Conservation (phyloP, 805 yeast genomes). For the Wickerhamiella sergipiensis region DNA sequence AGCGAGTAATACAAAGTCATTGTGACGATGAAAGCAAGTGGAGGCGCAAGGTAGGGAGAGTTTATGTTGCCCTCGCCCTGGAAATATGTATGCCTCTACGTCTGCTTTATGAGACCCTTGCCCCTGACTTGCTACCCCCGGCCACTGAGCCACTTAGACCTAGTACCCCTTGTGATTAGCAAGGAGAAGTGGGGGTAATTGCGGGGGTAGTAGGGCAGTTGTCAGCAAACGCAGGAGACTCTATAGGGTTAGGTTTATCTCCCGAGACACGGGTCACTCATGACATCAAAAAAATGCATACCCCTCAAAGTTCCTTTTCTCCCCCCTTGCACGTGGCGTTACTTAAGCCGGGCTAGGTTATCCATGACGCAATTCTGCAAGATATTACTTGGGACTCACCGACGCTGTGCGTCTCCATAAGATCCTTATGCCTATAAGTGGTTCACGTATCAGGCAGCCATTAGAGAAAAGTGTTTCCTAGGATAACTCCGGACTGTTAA, state of each 20-base stretch:
- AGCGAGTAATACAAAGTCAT: conserved; percentile 34
- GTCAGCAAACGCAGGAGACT: neutral
- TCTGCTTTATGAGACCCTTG: neutral
- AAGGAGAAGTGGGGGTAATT: neutral
- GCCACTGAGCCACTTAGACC: neutral
- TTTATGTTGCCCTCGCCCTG: neutral
- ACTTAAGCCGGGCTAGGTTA: no score
- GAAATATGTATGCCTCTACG: neutral
- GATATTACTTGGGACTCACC: no score
- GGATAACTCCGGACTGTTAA: no score
- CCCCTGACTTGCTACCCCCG: neutral
- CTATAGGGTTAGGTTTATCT: neutral
- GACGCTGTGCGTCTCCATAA: no score
- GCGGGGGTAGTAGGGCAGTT: neutral
- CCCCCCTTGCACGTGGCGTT: no score
- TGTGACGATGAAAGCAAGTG: neutral
- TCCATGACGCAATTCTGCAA: no score
- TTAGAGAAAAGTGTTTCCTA: no score
- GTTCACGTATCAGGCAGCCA: no score
- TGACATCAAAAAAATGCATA: no score
- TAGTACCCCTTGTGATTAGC: neutral
- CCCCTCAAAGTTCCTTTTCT: no score
- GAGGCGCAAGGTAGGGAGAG: neutral
- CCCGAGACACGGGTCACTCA: no score
- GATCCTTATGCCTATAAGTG: no score